These are phyloP conservation scores for Sarocladium strictum DNA, from an alignment of 2,329 filamentous ascomycete genomes.

Conservation along the genomic window DNA sequence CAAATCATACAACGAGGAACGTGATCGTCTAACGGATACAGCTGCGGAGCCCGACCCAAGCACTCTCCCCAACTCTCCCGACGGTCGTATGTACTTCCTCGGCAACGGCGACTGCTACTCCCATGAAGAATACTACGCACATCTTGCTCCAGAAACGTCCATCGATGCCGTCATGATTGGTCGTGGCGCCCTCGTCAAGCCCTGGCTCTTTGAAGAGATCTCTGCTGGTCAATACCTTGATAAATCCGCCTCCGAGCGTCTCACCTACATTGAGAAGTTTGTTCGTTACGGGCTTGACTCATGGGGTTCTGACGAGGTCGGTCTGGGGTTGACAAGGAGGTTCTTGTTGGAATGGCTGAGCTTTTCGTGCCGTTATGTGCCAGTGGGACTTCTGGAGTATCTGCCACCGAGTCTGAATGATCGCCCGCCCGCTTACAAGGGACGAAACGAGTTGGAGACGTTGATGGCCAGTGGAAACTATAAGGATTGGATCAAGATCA, in stretches of 20 bases:
- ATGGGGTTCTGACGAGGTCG: constrained; percentile 94
- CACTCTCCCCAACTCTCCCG: constrained; percentile 59
- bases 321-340: constrained; percentile 80
- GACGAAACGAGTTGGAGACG: constrained; percentile 89
- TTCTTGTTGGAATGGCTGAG: constrained; percentile 96
- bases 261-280: constrained; percentile 83
- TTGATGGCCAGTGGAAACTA: constrained; percentile 86
- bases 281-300: constrained; percentile 83
- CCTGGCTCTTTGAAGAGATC: constrained; percentile 98
- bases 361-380: constrained; percentile 88
- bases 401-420: constrained; percentile 87
- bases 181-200: constrained; percentile 94
- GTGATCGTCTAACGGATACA: constrained; percentile 66
- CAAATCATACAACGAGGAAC: constrained; percentile 68
- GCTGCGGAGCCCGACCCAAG: constrained; percentile 69
- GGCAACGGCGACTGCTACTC: constrained; percentile 97
- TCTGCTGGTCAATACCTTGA: constrained; percentile 87
- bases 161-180: constrained; percentile 97
- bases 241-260: constrained; percentile 83
- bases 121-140: constrained; percentile 76
- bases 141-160: constrained; percentile 62
- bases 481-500: constrained; percentile 98
- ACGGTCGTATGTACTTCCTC: constrained; percentile 77
- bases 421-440: constrained; percentile 75
- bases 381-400: constrained; percentile 79